Conservation (phyloP, 169 alveolate species). For the Neospora caninum region DNA sequence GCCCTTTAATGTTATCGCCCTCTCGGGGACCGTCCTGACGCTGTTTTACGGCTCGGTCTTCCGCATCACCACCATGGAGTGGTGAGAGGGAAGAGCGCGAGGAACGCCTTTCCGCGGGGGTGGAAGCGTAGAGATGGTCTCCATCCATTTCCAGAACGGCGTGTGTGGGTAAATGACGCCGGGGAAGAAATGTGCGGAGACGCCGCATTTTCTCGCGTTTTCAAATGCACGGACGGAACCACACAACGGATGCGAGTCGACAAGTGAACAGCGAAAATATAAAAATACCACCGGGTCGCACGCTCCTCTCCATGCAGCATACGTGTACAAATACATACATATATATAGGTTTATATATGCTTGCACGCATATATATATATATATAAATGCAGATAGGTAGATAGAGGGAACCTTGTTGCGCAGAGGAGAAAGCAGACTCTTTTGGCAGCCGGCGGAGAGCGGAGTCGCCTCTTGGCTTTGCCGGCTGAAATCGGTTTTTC, state of each 20-base stretch:
- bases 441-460: too few species aligned
- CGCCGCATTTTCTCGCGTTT: too few species aligned
- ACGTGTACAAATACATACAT: background rate
- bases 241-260: too few species aligned
- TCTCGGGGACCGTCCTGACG: slow-evolving; percentile 51
- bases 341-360: background rate
- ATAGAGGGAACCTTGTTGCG: background rate
- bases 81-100: background rate
- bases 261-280: background rate
- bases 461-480: too few species aligned
- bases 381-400: background rate
- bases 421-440: too few species aligned
- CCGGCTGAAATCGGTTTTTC: too few species aligned
- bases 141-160: too few species aligned
- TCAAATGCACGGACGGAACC: too few species aligned
- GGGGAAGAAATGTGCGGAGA: too few species aligned
- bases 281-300: background rate
- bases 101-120: too few species aligned
- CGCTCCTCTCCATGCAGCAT: background rate
- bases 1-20: slow-evolving; percentile 66
- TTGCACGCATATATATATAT: background rate
- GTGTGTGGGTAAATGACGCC: too few species aligned
- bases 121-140: too few species aligned
- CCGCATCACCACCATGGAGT: slow-evolving; percentile 31
- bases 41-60: slow-evolving; percentile 54